Evolutionary conservation across 352 stramenopile species (phyloP), one percentile per base, ranked within the genome.

Genomic region (Pythium volutum): DNA sequence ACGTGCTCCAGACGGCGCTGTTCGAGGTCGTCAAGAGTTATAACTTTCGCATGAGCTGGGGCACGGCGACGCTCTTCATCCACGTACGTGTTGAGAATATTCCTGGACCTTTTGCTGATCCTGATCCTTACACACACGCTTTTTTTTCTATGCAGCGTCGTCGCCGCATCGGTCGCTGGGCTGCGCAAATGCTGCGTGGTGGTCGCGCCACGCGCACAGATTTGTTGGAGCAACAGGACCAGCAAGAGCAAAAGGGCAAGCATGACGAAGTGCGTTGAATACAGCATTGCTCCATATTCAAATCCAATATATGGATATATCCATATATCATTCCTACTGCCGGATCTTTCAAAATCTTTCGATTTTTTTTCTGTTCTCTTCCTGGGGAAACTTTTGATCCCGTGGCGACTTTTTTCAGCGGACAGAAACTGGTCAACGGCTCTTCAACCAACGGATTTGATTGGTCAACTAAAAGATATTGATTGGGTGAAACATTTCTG

Each of bases 41-140:
- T 36, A 81, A 79, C 29, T 89, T 91, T 58, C 67, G 70, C 29
- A 93, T 93, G 86, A 93, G 86, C 70, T 95, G 84, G 86, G 86
- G 86, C 46, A 81, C 70, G 0, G 81, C 79, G 52, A 93, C 82
- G 52, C 71, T 93, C 26, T 95, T 91, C 67, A 68, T 95, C n/a
- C 86, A 95, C 29, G 86, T 95, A 77, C 42, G 82, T 56, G 27
- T 25, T 50, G 23, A n/a, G n/a, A n/a, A n/a, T 36, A 2, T 18
- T 39, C 22, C 16, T 20, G 42, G n/a, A n/a, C n/a, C 9, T 59
- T 34, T 59, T 43, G 16, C 27, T 38, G 38, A 34, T 11, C 11
- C 34, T 58, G 50, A 31, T 18, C 14, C 5, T 25, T 26, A n/a
- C 47, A 42, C 9, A 56, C 22, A 26, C n/a, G 18, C 6, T 57